These are phyloP conservation scores for Talaromyces borbonicus DNA, from an alignment of 495 filamentous ascomycete species.

Conservation along the genomic window DNA sequence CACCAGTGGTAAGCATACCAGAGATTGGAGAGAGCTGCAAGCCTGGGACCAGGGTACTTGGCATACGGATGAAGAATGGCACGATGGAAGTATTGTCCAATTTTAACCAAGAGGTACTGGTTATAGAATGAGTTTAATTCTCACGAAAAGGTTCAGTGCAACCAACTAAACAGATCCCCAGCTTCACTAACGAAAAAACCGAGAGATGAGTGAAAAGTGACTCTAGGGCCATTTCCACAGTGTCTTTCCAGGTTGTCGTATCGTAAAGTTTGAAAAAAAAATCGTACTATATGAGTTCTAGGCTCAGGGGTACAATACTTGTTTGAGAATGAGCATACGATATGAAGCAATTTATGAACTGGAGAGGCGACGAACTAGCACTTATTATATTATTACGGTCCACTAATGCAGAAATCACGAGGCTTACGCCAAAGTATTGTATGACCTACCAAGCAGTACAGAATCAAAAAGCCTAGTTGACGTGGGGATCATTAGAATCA, in stretches of 20 bases:
- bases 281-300: background rate
- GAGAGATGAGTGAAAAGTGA: background rate
- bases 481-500: background rate
- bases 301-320: background rate
- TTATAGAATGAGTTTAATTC: background rate
- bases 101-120: background rate
- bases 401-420: background rate
- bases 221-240: background rate
- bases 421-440: background rate
- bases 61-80: slow-evolving; percentile 4
- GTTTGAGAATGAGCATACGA: background rate
- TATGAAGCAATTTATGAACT: background rate
- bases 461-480: background rate
- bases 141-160: background rate
- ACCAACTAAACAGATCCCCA: background rate
- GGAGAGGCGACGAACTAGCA: background rate
- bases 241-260: too few relatives aligned
- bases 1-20: slow-evolving; percentile 9
- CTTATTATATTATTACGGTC: background rate
- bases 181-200: background rate
- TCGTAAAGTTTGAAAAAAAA: background rate
- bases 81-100: background rate
- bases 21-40: slow-evolving; percentile 28
- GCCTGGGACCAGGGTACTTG: slow-evolving; percentile 32
- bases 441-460: background rate